Base-by-base conservation (phyloP, 2,329 filamentous ascomycete genomes). In the Calonectria leucothoes region DNA sequence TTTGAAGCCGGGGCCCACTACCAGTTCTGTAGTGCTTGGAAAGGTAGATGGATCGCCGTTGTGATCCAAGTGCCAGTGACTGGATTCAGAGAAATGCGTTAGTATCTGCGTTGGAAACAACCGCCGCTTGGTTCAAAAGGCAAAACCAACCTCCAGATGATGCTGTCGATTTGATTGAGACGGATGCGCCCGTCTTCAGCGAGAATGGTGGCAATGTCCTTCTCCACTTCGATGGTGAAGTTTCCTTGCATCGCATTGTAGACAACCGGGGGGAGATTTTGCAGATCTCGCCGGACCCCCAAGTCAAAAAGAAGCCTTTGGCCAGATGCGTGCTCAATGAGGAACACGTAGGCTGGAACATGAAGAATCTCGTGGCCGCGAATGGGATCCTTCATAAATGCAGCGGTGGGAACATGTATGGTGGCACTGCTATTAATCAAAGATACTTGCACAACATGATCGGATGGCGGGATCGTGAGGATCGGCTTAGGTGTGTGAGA, bases 51-150 rank as follows among this genome's bases (percentile, higher is more conserved):
- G 42, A 7, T 77, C 74, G 35, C 76, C 74, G 0, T 72, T 65
- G 6, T 77, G 76, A 6, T 77, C 76, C 27, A 73, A 59, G n/a
- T 78, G 76, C 33, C 63, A 71, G 6, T 77, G 76, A 1, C 74
- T 37, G 45, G 7, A 4, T 76, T 0, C 1, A 7, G 31, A 14
- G 8, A 1, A 29, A 25, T 55, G 3, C 11, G 52, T 57, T 65
- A 39, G 15, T 23, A 11, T 37, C 14, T 12, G 10, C 8, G 35
- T 12, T 37, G 6, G n/a, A 14, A 37, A 51, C 6, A 6, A 17
- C 17, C 7, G 14, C 7, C 45, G 11, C 7, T n/a, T 10, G 12
- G 35, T 17, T 6, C 3, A 39, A 39, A 15, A 39, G 4, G 35
- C 2, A 39, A 17, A 17, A 17, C 39, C 17, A 14, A 73, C 76